These are phyloP conservation scores for Hortaea werneckii DNA, from an alignment of 2,329 filamentous ascomycete species.

Conservation along the genomic window DNA sequence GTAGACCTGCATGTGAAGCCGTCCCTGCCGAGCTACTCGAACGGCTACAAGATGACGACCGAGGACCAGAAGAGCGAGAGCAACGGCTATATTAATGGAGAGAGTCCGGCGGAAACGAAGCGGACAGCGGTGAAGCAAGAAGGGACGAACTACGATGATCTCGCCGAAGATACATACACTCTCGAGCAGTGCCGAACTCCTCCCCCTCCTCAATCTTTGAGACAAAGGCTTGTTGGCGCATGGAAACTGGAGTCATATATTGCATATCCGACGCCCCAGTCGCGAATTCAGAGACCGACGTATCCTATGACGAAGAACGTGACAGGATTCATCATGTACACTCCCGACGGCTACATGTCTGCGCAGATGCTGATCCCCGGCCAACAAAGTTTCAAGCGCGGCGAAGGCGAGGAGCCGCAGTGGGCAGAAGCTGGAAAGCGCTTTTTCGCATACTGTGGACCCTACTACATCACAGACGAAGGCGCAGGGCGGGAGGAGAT, in stretches of 20 bases:
- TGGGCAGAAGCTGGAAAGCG: conserved; percentile 31
- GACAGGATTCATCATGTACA: conserved; percentile 30
- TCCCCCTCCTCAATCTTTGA: conserved; percentile 20
- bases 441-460: conserved; percentile 28
- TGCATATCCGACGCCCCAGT: conserved; percentile 27
- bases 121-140: conserved; percentile 5
- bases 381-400: conserved; percentile 28
- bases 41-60: conserved; percentile 1
- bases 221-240: conserved; percentile 25
- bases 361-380: conserved; percentile 29
- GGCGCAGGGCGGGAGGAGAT: conserved; percentile 24
- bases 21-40: conserved; percentile 5
- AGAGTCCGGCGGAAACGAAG: not conserved
- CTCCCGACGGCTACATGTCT: conserved; percentile 30
- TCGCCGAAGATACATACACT: conserved; percentile 25
- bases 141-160: conserved; percentile 23
- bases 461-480: conserved; percentile 29
- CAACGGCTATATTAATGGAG: conserved; percentile 9
- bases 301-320: conserved; percentile 29
- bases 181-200: conserved; percentile 19
- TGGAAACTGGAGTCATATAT: conserved; percentile 31
- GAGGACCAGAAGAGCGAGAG: not conserved
- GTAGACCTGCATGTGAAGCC: conserved; percentile 8
- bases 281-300: conserved; percentile 23
- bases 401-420: conserved; percentile 27